A percentile compares a stretch with the other conserved stretches of the same genome.
phyloP scores from a whole-genome alignment of 73 alveolate genomes.

The Stentor coeruleus region DNA sequence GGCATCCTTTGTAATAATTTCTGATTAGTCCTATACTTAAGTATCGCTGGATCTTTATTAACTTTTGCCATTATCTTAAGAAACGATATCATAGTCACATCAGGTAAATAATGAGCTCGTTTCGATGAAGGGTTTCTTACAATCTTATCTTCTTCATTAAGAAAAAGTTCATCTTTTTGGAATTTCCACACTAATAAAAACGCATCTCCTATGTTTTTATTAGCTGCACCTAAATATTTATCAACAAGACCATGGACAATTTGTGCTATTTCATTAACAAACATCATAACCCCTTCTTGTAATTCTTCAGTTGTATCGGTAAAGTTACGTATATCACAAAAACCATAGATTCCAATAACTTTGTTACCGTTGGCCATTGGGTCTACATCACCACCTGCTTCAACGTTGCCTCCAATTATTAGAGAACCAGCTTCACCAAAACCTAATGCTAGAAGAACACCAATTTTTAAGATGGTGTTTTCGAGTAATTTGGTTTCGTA shows the following conservation, averaged over 20 bases:
- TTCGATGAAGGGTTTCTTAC: conserved; percentile 42
- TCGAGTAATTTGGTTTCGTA: conserved; percentile 89
- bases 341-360: conserved; percentile 76
- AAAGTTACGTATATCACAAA: conserved; percentile 86
- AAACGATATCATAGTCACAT: conserved; percentile 87
- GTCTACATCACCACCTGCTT: conserved; percentile 68
- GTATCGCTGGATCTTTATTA: conserved; percentile 78
- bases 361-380: conserved; percentile 74
- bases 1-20: conserved; percentile 71
- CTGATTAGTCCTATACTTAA: conserved; percentile 67
- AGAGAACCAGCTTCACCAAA: conserved; percentile 49
- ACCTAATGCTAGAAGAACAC: conserved; percentile 37
- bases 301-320: conserved; percentile 82
- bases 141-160: conserved; percentile 31
- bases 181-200: conserved; percentile 97
- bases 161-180: conserved; percentile 45
- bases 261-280: conserved; percentile 97
- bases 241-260: conserved; percentile 93
- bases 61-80: conserved; percentile 84
- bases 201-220: conserved; percentile 99
- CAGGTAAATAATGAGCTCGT: conserved; percentile 83
- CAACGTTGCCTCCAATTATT: conserved; percentile 68
- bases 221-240: conserved; percentile 93
- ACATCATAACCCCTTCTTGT: conserved; percentile 91
- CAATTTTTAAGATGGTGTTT: conserved; percentile 93